These are phyloP conservation scores for Neophaeococcomyces aloes DNA, from an alignment of 2,329 filamentous ascomycete genomes.

Conservation along the genomic window DNA sequence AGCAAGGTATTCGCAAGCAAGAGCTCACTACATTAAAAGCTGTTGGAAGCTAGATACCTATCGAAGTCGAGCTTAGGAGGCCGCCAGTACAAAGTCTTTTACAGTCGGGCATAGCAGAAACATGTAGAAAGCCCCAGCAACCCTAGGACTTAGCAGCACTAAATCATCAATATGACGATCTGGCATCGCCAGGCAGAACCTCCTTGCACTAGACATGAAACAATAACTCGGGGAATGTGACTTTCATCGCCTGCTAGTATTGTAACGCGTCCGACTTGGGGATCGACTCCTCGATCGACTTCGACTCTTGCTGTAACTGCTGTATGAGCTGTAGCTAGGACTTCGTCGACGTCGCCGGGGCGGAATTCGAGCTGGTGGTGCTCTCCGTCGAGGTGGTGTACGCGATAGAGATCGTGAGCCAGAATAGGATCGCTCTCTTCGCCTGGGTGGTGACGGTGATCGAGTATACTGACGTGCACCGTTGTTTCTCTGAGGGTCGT, in stretches of 20 bases:
- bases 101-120: not conserved
- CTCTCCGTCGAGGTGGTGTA: conserved; percentile 32
- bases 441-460: conserved; percentile 29
- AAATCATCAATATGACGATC: too few relatives aligned
- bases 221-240: not conserved
- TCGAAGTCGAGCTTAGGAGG: too few relatives aligned
- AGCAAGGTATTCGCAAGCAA: too few relatives aligned
- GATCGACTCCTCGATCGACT: conserved; percentile 42
- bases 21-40: too few relatives aligned
- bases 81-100: too few relatives aligned
- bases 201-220: too few relatives aligned
- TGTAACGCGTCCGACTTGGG: conserved; percentile 37
- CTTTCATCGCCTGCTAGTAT: conserved; percentile 21
- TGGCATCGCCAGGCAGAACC: too few relatives aligned
- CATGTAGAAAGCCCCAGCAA: not conserved
- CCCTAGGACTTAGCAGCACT: too few relatives aligned
- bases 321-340: conserved; percentile 54
- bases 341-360: conserved; percentile 42
- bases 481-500: conserved; percentile 33
- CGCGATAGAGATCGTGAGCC: conserved; percentile 31
- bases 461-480: conserved; percentile 35
- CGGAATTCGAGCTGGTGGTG: conserved; percentile 27
- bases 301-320: conserved; percentile 43
- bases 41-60: not conserved
- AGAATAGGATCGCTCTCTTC: conserved; percentile 30